A percentile compares a stretch with the other conserved stretches of the same genome.
phyloP scores from a whole-genome alignment of 2,329 filamentous ascomycete genomes.

The Beauveria pseudobassiana region DNA sequence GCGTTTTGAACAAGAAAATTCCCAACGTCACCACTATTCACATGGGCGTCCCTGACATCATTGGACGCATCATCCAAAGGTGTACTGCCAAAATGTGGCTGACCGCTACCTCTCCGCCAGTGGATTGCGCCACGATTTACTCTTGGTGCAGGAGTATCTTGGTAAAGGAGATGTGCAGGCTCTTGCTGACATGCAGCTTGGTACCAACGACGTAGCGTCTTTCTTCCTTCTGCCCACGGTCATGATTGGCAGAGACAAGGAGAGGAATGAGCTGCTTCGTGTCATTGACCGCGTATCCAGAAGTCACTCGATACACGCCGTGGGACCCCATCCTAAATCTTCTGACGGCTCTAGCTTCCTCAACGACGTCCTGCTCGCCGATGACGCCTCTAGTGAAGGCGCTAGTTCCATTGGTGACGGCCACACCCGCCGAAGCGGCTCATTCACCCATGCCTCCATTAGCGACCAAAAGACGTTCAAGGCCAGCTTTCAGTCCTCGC shows the following conservation, averaged over 20 bases:
- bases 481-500: constrained; percentile 33
- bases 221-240: constrained; percentile 79
- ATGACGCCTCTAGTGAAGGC: constrained; percentile 52
- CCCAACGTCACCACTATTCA: constrained; percentile 69
- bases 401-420: constrained; percentile 48
- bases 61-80: constrained; percentile 79
- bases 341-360: constrained; percentile 49
- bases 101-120: constrained; percentile 87
- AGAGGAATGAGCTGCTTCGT: constrained; percentile 61
- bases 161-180: constrained; percentile 65
- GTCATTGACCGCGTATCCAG: constrained; percentile 71
- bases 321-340: constrained; percentile 35
- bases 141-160: constrained; percentile 65
- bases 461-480: constrained; percentile 34
- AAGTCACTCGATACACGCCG: constrained; percentile 47
- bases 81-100: constrained; percentile 84
- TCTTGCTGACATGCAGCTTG: constrained; percentile 68
- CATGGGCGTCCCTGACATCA: constrained; percentile 74
- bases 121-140: constrained; percentile 74
- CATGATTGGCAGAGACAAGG: constrained; percentile 72
- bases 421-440: constrained; percentile 39
- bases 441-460: constrained; percentile 38
- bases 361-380: constrained; percentile 38
- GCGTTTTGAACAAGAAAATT: constrained; percentile 72
- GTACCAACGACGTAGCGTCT: constrained; percentile 79